These are phyloP conservation scores for Fusarium pseudonygamai DNA, from an alignment of 2,329 filamentous ascomycete genomes.

Conservation along the genomic window DNA sequence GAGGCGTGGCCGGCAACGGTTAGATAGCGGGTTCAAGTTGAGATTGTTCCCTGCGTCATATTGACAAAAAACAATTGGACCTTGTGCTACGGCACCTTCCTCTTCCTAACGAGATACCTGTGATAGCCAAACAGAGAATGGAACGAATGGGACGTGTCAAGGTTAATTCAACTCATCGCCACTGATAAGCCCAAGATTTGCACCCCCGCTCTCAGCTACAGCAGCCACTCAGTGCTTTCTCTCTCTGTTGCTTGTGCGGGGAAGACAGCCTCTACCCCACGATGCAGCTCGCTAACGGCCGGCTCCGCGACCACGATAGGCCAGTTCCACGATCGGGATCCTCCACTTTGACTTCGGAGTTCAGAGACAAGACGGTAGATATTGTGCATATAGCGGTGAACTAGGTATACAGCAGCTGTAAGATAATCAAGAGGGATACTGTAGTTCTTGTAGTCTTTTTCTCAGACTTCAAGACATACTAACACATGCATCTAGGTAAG, in stretches of 20 bases:
- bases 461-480: neutral
- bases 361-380: slow-evolving; percentile 12
- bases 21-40: slow-evolving; percentile 37
- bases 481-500: neutral
- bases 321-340: slow-evolving; percentile 41
- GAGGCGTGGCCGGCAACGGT: slow-evolving; percentile 25
- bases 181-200: slow-evolving; percentile 42
- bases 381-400: neutral
- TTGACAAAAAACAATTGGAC: slow-evolving; percentile 18
- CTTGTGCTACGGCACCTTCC: slow-evolving; percentile 31
- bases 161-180: slow-evolving; percentile 16
- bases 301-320: slow-evolving; percentile 44
- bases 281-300: slow-evolving; percentile 41
- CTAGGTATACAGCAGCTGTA: neutral
- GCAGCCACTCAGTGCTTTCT: neutral
- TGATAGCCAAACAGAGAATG: slow-evolving; percentile 24
- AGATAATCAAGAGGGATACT: neutral
- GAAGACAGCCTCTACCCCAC: slow-evolving; percentile 39
- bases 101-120: slow-evolving; percentile 19
- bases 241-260: slow-evolving; percentile 18
- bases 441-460: neutral
- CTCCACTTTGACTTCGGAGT: slow-evolving; percentile 40
- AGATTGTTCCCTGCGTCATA: slow-evolving; percentile 26
- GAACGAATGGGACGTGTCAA: slow-evolving; percentile 30
- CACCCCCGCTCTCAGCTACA: slow-evolving; percentile 21